phyloP scores from a whole-genome alignment of 305 asterid species.

The Plantago lanceolata region DNA sequence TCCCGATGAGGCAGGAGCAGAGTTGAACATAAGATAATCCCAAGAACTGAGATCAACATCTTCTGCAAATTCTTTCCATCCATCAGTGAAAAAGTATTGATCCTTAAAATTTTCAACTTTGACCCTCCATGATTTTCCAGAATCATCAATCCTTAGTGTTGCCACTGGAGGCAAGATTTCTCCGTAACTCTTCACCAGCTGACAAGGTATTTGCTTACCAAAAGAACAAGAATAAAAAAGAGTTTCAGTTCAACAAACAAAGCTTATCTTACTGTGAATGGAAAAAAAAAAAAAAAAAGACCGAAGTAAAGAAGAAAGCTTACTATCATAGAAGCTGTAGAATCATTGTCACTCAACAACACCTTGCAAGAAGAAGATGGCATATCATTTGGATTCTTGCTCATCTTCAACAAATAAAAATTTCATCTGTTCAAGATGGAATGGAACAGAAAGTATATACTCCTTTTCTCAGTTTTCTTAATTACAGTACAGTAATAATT shows the following conservation, averaged over 20 bases:
- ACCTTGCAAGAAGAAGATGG: no score
- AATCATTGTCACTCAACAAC: no score
- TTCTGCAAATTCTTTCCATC: conserved; percentile 1
- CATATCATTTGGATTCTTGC: no score
- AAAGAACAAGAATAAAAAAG: neutral
- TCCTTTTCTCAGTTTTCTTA: no score
- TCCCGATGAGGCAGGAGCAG: neutral
- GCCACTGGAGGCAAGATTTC: neutral
- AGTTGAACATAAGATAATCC: neutral
- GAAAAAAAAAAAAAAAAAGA: no score
- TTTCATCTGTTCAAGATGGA: no score
- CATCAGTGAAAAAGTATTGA: neutral
- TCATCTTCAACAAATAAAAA: no score
- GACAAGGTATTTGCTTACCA: neutral
- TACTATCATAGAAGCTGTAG: no score
- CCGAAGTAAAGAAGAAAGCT: no score
- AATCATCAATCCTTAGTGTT: neutral
- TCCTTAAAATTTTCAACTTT: neutral
- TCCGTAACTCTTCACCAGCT: neutral
- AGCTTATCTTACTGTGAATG: no score
- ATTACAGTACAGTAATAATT: no score
- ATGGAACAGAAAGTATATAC: no score
- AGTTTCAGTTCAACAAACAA: neutral
- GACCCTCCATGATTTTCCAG: neutral
- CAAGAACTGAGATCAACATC: neutral